A percentile compares a stretch with the other conserved stretches of the same genome.
These are phyloP conservation scores for Hyphopichia fennica DNA, from an alignment of 1,139 yeast genomes.

Conservation along the genomic window DNA sequence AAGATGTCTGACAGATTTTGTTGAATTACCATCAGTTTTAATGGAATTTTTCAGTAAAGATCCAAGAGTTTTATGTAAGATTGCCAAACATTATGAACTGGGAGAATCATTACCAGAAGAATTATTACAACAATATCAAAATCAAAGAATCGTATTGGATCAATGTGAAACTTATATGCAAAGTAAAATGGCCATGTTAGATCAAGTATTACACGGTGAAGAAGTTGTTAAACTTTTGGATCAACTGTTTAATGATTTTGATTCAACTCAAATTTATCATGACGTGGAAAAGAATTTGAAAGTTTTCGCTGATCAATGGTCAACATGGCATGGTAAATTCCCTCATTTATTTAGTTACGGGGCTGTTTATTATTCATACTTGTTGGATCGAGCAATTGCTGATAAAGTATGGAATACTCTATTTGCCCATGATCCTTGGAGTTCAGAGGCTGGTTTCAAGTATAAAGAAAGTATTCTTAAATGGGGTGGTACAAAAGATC, in stretches of 20 bases:
- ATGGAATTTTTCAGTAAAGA: constrained; percentile 94
- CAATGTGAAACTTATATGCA: constrained; percentile 83
- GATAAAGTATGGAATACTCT: constrained; percentile 78
- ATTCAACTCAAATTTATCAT: constrained; percentile 64
- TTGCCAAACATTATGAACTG: constrained; percentile 75
- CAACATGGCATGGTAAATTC: constrained; percentile 92
- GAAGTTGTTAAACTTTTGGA: constrained; percentile 36
- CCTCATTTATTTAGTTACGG: constrained; percentile 95
- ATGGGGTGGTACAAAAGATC: constrained; percentile 95
- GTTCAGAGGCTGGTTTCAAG: constrained; percentile 69
- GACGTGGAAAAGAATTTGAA: constrained; percentile 55
- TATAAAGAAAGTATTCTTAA: constrained; percentile 69
- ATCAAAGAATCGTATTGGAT: constrained; percentile 54
- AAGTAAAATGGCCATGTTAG: constrained; percentile 85
- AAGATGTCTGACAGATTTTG: constrained; percentile 93
- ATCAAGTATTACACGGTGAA: constrained; percentile 68
- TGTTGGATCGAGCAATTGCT: constrained; percentile 92
- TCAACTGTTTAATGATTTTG: constrained; percentile 27
- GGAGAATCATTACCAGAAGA: constrained; percentile 58
- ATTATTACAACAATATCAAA: constrained; percentile 51
- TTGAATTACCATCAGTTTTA: constrained; percentile 89
- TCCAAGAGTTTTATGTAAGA: constrained; percentile 67
- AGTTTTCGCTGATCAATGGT: constrained; percentile 60
- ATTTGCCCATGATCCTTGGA: constrained; percentile 69
- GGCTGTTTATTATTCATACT: constrained; percentile 87